phyloP scores from a whole-genome alignment of 2,329 filamentous ascomycete genomes.

The Trichoderma sp. region DNA sequence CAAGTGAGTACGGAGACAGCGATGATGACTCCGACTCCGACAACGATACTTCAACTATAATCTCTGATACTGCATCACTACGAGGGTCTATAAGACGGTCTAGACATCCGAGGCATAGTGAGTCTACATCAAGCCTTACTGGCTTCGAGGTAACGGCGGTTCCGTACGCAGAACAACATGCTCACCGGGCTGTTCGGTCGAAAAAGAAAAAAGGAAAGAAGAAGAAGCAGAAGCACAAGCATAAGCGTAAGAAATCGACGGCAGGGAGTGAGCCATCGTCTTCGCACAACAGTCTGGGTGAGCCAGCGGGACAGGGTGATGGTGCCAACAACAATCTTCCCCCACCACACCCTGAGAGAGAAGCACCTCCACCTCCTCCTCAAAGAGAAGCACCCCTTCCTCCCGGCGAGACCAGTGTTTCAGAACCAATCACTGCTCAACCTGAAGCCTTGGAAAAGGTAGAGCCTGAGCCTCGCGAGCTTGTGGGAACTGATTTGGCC shows the following conservation, averaged over 20 bases:
- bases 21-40: background rate
- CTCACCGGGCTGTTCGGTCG: background rate
- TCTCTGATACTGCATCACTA: background rate
- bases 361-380: background rate
- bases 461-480: background rate
- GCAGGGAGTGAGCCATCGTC: slow-evolving; percentile 17
- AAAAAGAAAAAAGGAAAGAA: slow-evolving; percentile 17
- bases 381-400: background rate
- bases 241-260: slow-evolving; percentile 37
- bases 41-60: background rate
- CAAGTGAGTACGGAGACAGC: background rate
- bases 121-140: background rate
- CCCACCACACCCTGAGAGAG: background rate
- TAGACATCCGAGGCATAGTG: background rate
- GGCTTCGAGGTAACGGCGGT: slow-evolving; percentile 1
- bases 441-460: background rate
- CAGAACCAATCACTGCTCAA: background rate
- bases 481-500: background rate
- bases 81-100: background rate
- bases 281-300: background rate
- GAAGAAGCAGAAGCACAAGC: slow-evolving; percentile 31
- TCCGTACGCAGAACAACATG: background rate
- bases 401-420: background rate
- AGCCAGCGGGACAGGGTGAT: background rate
- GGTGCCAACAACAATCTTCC: background rate